These are phyloP conservation scores for Crithidia acanthocephali DNA, from an alignment of 208 protist genomes.

Conservation along the genomic window DNA sequence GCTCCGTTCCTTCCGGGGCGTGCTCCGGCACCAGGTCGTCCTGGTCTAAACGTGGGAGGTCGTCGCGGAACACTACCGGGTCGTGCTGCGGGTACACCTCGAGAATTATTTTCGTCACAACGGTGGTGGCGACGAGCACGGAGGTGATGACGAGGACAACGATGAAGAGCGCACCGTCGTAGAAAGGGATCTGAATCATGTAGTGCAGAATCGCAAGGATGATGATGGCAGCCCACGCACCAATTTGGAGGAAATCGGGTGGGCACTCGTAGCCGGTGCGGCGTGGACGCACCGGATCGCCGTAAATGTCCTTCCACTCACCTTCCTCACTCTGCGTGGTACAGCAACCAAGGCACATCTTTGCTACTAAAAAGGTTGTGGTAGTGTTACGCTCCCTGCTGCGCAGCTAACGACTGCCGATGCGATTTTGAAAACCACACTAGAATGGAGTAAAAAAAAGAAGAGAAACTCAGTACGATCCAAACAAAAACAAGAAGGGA, in stretches of 20 bases:
- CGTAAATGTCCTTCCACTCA: slow-evolving; percentile 82
- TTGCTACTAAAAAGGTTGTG: too few relatives aligned
- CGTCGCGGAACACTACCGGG: slow-evolving; percentile 60
- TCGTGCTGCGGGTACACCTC: slow-evolving; percentile 78
- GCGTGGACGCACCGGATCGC: slow-evolving; percentile 80
- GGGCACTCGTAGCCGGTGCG: slow-evolving; percentile 79
- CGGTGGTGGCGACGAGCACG: slow-evolving; percentile 37
- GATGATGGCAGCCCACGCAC: slow-evolving; percentile 67
- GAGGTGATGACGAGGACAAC: slow-evolving; percentile 53
- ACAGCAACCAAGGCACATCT: slow-evolving; percentile 42
- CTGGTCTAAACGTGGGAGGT: slow-evolving; percentile 57
- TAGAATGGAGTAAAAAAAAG: slow-evolving; percentile 14
- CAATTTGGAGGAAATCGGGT: slow-evolving; percentile 71
- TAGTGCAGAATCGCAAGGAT: slow-evolving; percentile 57
- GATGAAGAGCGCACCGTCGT: slow-evolving; percentile 48
- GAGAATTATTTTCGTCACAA: slow-evolving; percentile 64
- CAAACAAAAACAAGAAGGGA: too few relatives aligned
- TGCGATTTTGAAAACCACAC: too few relatives aligned
- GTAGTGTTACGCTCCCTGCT: too few relatives aligned
- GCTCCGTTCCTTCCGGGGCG: slow-evolving; percentile 43
- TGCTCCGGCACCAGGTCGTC: slow-evolving; percentile 55
- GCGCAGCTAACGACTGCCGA: too few relatives aligned
- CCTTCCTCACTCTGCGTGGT: slow-evolving; percentile 42
- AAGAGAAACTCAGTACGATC: too few relatives aligned
- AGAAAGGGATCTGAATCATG: slow-evolving; percentile 69